These are phyloP conservation scores for Ustilaginoidea virens DNA, from an alignment of 2,329 filamentous ascomycete species.

Conservation along the genomic window DNA sequence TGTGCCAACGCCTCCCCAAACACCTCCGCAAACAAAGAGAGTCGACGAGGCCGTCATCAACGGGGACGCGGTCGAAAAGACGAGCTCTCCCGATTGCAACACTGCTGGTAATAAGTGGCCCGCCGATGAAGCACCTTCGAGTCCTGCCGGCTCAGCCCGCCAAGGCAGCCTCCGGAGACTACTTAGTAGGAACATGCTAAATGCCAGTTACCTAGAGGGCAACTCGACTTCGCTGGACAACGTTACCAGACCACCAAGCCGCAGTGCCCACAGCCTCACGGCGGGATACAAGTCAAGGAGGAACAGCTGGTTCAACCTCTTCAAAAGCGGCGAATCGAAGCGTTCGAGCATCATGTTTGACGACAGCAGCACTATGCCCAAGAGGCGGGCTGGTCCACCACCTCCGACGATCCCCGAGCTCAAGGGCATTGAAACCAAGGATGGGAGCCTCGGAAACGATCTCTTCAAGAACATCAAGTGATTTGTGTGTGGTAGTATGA, in stretches of 20 bases:
- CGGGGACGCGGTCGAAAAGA: slow-evolving; percentile 4
- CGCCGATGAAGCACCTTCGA: slow-evolving; percentile 34
- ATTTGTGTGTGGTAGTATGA: no score
- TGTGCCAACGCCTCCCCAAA: slow-evolving; percentile 27
- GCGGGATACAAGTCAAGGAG: slow-evolving; percentile 40
- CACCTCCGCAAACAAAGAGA: slow-evolving; percentile 14
- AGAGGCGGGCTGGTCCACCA: slow-evolving; percentile 31
- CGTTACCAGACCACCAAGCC: slow-evolving; percentile 31
- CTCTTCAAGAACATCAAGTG: slow-evolving; percentile 46
- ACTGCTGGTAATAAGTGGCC: slow-evolving; percentile 30
- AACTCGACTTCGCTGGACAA: slow-evolving; percentile 26
- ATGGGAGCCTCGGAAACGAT: slow-evolving; percentile 31
- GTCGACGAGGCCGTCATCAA: slow-evolving; percentile 4
- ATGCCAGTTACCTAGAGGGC: slow-evolving; percentile 35
- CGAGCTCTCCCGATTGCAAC: slow-evolving; percentile 20
- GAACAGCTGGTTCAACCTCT: slow-evolving; percentile 42
- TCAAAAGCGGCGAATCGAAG: slow-evolving; percentile 24
- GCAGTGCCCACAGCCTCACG: slow-evolving; percentile 29
- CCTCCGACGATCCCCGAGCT: slow-evolving; percentile 48
- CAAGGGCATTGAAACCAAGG: slow-evolving; percentile 32
- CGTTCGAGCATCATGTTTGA: slow-evolving; percentile 29
- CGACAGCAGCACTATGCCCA: slow-evolving; percentile 14
- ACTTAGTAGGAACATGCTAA: slow-evolving; percentile 39
- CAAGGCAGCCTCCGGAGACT: slow-evolving; percentile 41
- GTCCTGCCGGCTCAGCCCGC: slow-evolving; percentile 35